phyloP scores from a whole-genome alignment of 768 basidiomycete species.

The Hygrophorus russula region DNA sequence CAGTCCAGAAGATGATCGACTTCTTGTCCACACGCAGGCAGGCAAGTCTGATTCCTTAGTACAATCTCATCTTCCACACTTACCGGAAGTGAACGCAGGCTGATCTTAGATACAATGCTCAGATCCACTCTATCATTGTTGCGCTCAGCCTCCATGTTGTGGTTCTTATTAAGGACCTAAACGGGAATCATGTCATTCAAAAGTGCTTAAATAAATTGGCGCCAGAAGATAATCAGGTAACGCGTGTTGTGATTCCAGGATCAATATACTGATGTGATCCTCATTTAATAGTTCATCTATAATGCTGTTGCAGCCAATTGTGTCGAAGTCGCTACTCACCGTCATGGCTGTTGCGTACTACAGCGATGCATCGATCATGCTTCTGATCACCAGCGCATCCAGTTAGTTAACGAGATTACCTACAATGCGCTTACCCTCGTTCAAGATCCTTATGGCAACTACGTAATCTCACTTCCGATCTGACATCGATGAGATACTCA shows the following conservation, averaged over 20 bases:
- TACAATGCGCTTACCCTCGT: constrained; percentile 96
- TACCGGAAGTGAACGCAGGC: constrained; percentile 46
- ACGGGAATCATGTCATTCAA: constrained; percentile 97
- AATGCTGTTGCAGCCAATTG: constrained; percentile 98
- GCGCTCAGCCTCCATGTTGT: constrained; percentile 97
- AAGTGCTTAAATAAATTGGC: constrained; percentile 98
- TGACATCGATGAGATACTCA: neutral
- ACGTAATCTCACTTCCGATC: constrained; percentile 35
- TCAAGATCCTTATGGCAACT: constrained; percentile 94
- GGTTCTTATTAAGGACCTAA: constrained; percentile 96
- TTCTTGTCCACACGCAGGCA: constrained; percentile 92
- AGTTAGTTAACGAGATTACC: constrained; percentile 97
- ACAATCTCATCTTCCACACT: constrained; percentile 33
- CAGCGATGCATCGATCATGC: constrained; percentile 99
- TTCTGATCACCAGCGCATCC: constrained; percentile 87
- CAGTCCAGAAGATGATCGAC: constrained; percentile 99
- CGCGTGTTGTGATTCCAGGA: neutral
- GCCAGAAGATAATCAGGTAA: constrained; percentile 95
- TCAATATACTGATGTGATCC: neutral
- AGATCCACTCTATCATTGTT: constrained; percentile 95
- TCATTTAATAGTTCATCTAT: constrained; percentile 74
- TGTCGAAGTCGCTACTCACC: constrained; percentile 95
- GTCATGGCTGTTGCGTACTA: constrained; percentile 96
- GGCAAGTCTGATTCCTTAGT: constrained; percentile 40
- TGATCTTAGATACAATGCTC: constrained; percentile 73